phyloP scores from a whole-genome alignment of 148 eudicot genomes.

The Heliamphora exappendiculata region DNA sequence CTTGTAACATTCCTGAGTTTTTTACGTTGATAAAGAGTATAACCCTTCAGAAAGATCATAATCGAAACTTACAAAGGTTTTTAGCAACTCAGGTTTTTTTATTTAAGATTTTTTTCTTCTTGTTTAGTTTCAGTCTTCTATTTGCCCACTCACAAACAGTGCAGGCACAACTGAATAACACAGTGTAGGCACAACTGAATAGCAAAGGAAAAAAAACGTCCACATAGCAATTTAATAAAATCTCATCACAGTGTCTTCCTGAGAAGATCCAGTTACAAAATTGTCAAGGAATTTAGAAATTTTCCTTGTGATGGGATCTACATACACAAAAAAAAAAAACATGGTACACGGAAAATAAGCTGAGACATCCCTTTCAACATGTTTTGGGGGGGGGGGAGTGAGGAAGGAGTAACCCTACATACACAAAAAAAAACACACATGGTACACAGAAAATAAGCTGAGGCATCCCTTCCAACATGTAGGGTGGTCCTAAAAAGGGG shows the following conservation, averaged over 20 bases:
- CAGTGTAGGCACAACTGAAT: neutral
- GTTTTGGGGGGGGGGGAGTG: neutral
- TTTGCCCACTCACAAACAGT: no score
- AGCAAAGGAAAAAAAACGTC: neutral
- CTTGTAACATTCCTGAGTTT: neutral
- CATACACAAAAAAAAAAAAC: neutral
- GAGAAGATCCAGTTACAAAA: neutral
- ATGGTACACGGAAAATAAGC: neutral
- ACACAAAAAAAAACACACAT: no score
- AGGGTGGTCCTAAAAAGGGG: neutral
- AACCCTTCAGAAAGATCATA: no score
- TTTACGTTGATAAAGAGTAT: no score
- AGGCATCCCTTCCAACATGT: neutral
- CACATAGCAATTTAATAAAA: neutral
- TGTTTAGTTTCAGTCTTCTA: neutral
- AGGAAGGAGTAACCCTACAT: neutral
- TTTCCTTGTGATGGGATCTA: neutral
- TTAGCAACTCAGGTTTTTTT: neutral
- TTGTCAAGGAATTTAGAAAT: neutral
- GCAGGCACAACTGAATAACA: neutral
- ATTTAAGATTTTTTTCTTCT: neutral
- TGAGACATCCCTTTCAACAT: neutral
- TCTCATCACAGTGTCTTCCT: neutral
- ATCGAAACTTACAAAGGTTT: no score
- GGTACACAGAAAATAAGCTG: neutral